Percentiles rank a stretch among this genome's conserved stretches.
phyloP scores from a whole-genome alignment of 768 basidiomycete species.

The Tulasnella sp. region DNA sequence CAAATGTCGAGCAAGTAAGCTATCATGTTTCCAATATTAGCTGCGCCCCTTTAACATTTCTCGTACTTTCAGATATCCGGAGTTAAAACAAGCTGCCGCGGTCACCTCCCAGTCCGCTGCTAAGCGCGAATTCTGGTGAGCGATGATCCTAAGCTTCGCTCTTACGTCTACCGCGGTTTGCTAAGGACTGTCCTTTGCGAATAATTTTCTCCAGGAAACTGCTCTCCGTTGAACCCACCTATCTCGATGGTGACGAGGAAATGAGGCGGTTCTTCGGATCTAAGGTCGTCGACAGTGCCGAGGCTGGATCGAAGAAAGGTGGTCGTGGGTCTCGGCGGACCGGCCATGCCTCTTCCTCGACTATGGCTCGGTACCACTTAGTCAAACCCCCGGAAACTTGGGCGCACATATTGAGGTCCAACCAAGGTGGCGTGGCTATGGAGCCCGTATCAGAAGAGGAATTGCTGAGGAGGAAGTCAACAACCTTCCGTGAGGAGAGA shows the following conservation, averaged over 20 bases:
- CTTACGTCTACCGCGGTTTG: background rate
- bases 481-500: slow-evolving; percentile 56
- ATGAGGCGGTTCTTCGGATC: slow-evolving; percentile 93
- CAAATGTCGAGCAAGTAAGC: slow-evolving; percentile 78
- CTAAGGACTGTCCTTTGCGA: background rate
- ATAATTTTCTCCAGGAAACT: slow-evolving; percentile 47
- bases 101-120: background rate
- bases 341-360: no score
- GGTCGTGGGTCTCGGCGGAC: no score
- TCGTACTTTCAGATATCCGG: slow-evolving; percentile 25
- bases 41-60: background rate
- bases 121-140: slow-evolving; percentile 22
- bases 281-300: slow-evolving; percentile 65
- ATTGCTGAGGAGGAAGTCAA: slow-evolving; percentile 48
- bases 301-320: slow-evolving; percentile 24
- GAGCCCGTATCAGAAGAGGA: slow-evolving; percentile 11
- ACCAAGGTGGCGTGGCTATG: background rate
- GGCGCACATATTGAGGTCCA: no score
- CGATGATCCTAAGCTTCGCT: background rate
- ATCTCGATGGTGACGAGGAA: slow-evolving; percentile 88
- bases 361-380: no score
- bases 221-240: slow-evolving; percentile 74
- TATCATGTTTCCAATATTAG: background rate
- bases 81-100: slow-evolving; percentile 6
- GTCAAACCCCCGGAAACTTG: no score